These are phyloP conservation scores for Sphagnum magellanicum DNA, from an alignment of 228 moss, liverwort and hornwort species.

Conservation along the genomic window DNA sequence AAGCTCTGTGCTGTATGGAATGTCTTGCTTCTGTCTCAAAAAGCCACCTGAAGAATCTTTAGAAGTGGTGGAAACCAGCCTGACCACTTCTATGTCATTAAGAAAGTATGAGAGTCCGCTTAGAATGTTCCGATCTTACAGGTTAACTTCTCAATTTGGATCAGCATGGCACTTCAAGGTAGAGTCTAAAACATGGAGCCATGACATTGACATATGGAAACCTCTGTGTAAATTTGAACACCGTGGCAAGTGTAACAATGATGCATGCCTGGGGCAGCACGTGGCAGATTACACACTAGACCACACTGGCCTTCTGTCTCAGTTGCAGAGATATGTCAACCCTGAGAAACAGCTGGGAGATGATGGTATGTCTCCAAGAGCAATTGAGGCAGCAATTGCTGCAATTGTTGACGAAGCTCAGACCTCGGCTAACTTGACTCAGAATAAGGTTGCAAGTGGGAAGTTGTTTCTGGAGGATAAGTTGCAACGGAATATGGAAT, in stretches of 20 bases:
- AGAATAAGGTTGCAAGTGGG: not conserved
- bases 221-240: conserved; percentile 80
- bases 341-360: conserved; percentile 13
- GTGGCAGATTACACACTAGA: conserved; percentile 51
- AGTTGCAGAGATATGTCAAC: conserved; percentile 25
- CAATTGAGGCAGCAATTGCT: conserved; percentile 12
- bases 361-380: conserved; percentile 15
- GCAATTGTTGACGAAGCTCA: conserved; percentile 15
- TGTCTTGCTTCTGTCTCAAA: conserved; percentile 1
- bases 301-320: conserved; percentile 18
- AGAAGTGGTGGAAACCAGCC: conserved; percentile 10
- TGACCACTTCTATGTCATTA: conserved; percentile 10
- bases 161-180: conserved; percentile 27
- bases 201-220: conserved; percentile 51
- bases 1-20: conserved; percentile 6
- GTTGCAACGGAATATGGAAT: conserved; percentile 9
- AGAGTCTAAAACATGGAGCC: conserved; percentile 60
- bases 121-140: conserved; percentile 53
- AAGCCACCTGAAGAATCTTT: conserved; percentile 10
- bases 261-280: conserved; percentile 74
- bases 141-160: conserved; percentile 45
- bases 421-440: conserved; percentile 10
- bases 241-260: conserved; percentile 69
- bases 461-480: conserved; percentile 2
- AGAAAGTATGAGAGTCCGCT: conserved; percentile 66